Evolutionary conservation across 495 filamentous ascomycete genomes (phyloP).

Genomic region (Annulohypoxylon stygium): DNA sequence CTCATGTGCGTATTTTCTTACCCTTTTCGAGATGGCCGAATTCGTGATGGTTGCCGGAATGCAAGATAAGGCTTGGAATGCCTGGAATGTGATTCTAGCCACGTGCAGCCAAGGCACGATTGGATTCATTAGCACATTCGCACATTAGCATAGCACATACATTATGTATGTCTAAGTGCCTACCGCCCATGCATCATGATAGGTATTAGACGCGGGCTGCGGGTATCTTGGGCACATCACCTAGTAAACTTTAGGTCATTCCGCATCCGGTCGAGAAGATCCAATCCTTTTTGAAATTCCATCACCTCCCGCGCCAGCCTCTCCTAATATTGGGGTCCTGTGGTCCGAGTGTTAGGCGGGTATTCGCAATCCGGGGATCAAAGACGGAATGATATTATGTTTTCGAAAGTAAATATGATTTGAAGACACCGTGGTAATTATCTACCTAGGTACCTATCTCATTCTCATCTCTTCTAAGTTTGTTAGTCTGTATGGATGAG

Average conservation of each 20-base stretch:
- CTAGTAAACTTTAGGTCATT: constrained; percentile 32
- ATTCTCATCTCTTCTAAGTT: constrained; percentile 21
- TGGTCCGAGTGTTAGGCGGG: constrained; percentile 19
- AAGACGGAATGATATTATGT: constrained; percentile 18
- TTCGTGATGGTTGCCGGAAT: constrained; percentile 45
- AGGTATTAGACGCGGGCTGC: constrained; percentile 19
- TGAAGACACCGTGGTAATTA: neutral
- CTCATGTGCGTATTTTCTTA: constrained; percentile 42
- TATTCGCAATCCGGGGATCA: constrained; percentile 5
- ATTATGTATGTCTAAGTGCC: neutral
- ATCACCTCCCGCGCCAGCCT: constrained; percentile 33
- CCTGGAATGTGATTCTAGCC: constrained; percentile 44
- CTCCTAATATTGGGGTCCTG: constrained; percentile 16
- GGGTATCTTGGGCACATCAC: constrained; percentile 18
- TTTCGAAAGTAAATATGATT: neutral
- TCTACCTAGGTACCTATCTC: neutral
- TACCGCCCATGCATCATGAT: constrained; percentile 4
- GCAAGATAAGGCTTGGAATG: constrained; percentile 51
- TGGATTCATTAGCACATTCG: constrained; percentile 35
- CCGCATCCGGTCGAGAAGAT: constrained; percentile 42
- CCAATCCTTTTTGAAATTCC: constrained; percentile 22
- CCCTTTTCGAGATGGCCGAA: constrained; percentile 45
- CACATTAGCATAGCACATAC: neutral
- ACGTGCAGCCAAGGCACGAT: constrained; percentile 44
- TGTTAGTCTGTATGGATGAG: constrained; percentile 8